These are phyloP conservation scores for Solanum aculeatissimum DNA, from an alignment of 305 asterid species.

Conservation along the genomic window DNA sequence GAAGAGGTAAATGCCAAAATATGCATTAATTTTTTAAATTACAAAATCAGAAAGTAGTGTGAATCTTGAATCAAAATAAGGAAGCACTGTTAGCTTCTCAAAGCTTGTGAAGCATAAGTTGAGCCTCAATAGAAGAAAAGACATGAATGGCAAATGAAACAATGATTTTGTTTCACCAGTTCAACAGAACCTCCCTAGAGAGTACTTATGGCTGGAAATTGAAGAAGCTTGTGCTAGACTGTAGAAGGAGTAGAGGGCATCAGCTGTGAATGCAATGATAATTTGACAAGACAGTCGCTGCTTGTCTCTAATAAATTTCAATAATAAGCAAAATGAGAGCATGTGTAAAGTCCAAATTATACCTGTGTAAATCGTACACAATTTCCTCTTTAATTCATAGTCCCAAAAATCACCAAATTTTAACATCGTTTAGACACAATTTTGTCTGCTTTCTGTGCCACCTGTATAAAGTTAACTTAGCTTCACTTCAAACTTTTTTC, in stretches of 20 bases:
- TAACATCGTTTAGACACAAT: background rate
- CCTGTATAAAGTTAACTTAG: background rate
- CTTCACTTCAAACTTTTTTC: background rate
- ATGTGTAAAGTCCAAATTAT: background rate
- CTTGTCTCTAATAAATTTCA: background rate
- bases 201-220: background rate
- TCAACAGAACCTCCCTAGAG: background rate
- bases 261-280: background rate
- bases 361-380: background rate
- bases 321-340: background rate
- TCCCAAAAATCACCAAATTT: background rate
- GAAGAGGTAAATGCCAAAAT: constrained; percentile 41
- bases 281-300: background rate
- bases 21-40: background rate
- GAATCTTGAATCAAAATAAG: background rate
- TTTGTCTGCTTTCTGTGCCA: background rate
- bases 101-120: background rate
- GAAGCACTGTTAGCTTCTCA: background rate
- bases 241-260: background rate
- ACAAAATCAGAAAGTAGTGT: background rate
- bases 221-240: background rate
- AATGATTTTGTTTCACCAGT: background rate
- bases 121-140: background rate
- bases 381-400: background rate
- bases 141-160: background rate